A percentile compares a stretch with the other conserved stretches of the same genome.
phyloP scores from a whole-genome alignment of 2,329 filamentous ascomycete genomes.

The Arachnopeziza araneosa region DNA sequence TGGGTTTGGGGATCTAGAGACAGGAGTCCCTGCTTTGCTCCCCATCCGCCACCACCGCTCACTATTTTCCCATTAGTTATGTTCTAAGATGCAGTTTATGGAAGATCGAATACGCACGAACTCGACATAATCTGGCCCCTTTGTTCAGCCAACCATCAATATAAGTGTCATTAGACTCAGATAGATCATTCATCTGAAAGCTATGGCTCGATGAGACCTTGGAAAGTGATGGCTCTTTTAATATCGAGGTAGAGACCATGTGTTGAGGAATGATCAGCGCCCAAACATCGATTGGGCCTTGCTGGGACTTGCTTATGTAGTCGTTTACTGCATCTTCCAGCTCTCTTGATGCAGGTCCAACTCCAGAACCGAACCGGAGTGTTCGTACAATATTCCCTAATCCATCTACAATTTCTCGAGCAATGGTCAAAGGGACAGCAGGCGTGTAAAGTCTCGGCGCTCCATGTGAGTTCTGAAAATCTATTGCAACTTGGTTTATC shows the following conservation, averaged over 20 bases:
- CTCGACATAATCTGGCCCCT: slow-evolving; percentile 25
- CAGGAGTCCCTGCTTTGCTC: slow-evolving; percentile 69
- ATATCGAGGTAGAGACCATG: not conserved
- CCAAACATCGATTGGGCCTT: slow-evolving; percentile 53
- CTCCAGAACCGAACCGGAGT: slow-evolving; percentile 41
- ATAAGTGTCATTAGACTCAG: not conserved
- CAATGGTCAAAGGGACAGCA: slow-evolving; percentile 56
- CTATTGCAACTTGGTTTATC: slow-evolving; percentile 16
- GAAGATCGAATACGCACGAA: slow-evolving; percentile 22
- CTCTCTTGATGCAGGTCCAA: slow-evolving; percentile 62
- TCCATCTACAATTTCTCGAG: slow-evolving; percentile 56
- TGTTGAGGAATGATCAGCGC: slow-evolving; percentile 57
- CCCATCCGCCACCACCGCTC: slow-evolving; percentile 82
- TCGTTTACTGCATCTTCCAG: slow-evolving; percentile 59
- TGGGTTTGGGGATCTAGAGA: slow-evolving; percentile 67
- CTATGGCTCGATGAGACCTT: not conserved
- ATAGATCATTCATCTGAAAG: not conserved
- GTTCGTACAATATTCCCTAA: slow-evolving; percentile 76
- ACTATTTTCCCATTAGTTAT: slow-evolving; percentile 39
- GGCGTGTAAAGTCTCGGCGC: slow-evolving; percentile 32
- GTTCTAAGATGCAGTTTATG: not conserved
- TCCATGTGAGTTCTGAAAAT: slow-evolving; percentile 6
- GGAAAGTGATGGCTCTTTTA: not conserved
- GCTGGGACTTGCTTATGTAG: slow-evolving; percentile 40
- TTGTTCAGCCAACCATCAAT: slow-evolving; percentile 18